Evolutionary conservation across 768 basidiomycete species (phyloP), one percentile per base, ranked within the genome.

Genomic region (Suillus occidentalis): DNA sequence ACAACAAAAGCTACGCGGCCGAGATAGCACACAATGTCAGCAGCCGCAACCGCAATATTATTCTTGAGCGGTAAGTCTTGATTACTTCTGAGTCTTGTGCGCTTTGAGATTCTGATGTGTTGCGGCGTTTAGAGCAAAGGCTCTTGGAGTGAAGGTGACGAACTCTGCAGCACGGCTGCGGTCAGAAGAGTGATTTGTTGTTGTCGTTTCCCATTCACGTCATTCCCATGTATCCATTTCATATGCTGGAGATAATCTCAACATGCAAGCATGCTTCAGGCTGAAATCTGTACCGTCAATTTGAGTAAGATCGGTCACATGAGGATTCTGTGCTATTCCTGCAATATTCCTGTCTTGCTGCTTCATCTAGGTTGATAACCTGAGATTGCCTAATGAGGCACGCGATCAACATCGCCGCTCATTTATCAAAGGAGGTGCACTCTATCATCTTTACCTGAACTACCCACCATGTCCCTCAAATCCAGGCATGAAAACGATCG

Each of bases 11-110:
- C 73, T 99, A 91, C 76, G 90, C 95, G 58, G 97, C 95, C 62
- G 94, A 97, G 78, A 95, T 99, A 72, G 97, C 97, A 61, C 96
- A 97, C 85, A 89, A 88, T 71, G 95, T 99, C 69, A 93, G 90
- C 82, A 92, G 92, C 84, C 90, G 94, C 77, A 98, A 99, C 86
- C 92, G 97, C 71, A 89, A 89, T 62, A 81, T 85, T 64, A 95
- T 99, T 71, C 81, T 99, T 60, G 94, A 96, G 80, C 86, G 95
- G 90, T 92, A 67, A 50, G 81, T 77, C 28, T 4, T 18, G 22
- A 16, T 8, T 57, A n/a, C 20, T 43, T 57, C 22, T 9, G 20
- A 57, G 55, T 52, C 9, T 7, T 28, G 40, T 13, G 10, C 58
- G 65, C 34, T n/a, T 20, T 37, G 49, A 13, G 13, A 63, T 60